phyloP scores from a whole-genome alignment of 176 grass and related monocot genomes.

The Aechmea fasciata region DNA sequence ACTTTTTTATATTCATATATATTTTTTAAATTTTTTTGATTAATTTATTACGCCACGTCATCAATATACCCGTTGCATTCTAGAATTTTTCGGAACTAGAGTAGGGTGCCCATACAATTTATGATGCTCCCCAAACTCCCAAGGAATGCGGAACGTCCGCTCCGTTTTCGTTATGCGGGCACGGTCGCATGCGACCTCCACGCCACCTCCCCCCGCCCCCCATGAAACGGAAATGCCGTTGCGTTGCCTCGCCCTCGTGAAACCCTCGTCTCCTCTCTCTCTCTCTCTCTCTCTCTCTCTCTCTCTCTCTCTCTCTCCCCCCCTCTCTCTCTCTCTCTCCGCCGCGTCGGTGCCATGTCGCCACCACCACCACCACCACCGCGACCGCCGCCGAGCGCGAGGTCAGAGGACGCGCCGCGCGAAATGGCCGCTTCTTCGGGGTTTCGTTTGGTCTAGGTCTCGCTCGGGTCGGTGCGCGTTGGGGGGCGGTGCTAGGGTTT shows the following conservation, averaged over 20 bases:
- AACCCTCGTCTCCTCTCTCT: not conserved
- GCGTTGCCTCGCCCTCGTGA: conserved; percentile 11
- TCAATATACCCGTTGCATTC: too few species aligned
- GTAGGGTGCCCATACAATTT: not conserved
- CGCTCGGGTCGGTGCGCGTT: not conserved
- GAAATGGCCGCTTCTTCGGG: not conserved
- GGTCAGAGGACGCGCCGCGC: not conserved
- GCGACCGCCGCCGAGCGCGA: conserved; percentile 5
- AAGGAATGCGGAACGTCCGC: not conserved
- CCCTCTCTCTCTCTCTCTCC: not conserved
- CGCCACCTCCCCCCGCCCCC: not conserved
- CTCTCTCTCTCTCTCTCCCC: not conserved
- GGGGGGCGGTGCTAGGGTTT: too few species aligned
- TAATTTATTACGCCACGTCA: too few species aligned
- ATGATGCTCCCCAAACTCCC: not conserved
- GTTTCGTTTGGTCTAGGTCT: not conserved
- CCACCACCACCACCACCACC: not conserved
- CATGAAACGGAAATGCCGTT: conserved; percentile 7
- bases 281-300: not conserved
- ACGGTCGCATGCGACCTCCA: not conserved
- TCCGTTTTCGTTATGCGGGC: not conserved
- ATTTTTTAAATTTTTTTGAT: too few species aligned
- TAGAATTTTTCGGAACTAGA: too few species aligned
- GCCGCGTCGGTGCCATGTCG: not conserved
- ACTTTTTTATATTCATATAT: too few species aligned